Evolutionary conservation across 176 grass and related monocot genomes (phyloP).

Genomic region (Musa schizocarpa): DNA sequence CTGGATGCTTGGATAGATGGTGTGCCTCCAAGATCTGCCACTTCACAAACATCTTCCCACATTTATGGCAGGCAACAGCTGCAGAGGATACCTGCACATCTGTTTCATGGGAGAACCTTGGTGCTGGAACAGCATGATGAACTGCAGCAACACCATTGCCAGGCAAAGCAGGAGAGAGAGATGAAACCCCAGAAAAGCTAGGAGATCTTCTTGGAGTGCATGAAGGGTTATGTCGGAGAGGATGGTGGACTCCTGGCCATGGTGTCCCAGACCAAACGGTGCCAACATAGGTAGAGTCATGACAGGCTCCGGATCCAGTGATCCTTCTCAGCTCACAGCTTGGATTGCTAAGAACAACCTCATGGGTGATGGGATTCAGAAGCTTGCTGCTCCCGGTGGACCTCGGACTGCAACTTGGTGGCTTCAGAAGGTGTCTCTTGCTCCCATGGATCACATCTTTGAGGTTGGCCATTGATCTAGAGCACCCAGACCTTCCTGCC

Average conservation of each 20-base stretch:
- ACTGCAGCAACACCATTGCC: conserved; percentile 7
- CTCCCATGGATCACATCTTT: conserved; percentile 34
- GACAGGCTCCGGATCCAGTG: conserved; percentile 22
- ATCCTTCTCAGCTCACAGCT: conserved; percentile 23
- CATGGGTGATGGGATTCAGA: too few relatives aligned
- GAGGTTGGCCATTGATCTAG: conserved; percentile 55
- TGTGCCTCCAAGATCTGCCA: conserved; percentile 43
- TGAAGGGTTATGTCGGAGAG: neutral
- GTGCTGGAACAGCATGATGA: neutral
- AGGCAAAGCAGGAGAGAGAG: conserved; percentile 4
- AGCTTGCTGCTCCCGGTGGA: conserved; percentile 12
- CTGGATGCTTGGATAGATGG: conserved; percentile 56
- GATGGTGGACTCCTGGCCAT: conserved; percentile 8
- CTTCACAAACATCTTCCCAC: conserved; percentile 37
- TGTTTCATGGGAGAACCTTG: neutral
- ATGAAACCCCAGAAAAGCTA: conserved; percentile 5
- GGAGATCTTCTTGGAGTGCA: conserved; percentile 23
- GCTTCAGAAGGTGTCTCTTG: conserved; percentile 7
- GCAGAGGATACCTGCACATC: neutral
- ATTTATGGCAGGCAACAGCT: conserved; percentile 31
- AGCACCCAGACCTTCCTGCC: conserved; percentile 40
- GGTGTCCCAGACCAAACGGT: conserved; percentile 20
- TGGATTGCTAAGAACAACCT: conserved; percentile 2
- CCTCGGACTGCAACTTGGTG: conserved; percentile 28
- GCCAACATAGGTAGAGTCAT: conserved; percentile 16